These are phyloP conservation scores for Tricholomella constricta DNA, from an alignment of 768 basidiomycete species.

Conservation along the genomic window DNA sequence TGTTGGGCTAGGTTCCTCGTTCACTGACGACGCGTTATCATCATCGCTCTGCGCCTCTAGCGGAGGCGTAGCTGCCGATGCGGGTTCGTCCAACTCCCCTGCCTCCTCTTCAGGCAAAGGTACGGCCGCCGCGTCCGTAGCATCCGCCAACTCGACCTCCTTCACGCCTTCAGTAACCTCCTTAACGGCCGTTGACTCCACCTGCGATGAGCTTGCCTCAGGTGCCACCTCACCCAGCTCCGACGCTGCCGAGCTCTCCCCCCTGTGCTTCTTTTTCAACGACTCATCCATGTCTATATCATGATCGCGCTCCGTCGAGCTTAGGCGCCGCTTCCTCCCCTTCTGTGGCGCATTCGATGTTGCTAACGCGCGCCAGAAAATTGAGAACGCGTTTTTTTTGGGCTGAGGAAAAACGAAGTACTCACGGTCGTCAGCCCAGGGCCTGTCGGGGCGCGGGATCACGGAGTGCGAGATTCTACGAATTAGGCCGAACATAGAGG, in stretches of 20 bases:
- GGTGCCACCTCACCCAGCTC: conserved; percentile 20
- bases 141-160: too few relatives aligned
- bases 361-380: conserved; percentile 41
- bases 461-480: conserved; percentile 72
- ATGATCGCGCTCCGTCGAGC: conserved; percentile 46
- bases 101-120: conserved; percentile 41
- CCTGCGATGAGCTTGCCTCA: conserved; percentile 29
- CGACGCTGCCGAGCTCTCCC: conserved; percentile 37
- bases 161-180: conserved; percentile 73
- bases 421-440: conserved; percentile 80
- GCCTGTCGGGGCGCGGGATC: conserved; percentile 70
- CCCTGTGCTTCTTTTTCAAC: conserved; percentile 47
- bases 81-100: conserved; percentile 39
- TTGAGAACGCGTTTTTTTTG: conserved; percentile 27
- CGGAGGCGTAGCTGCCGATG: conserved; percentile 23
- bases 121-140: conserved; percentile 34
- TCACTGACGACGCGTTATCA: conserved; percentile 12
- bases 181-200: conserved; percentile 58
- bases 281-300: conserved; percentile 40
- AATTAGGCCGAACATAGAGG: conserved; percentile 67
- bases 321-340: conserved; percentile 66
- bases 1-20: conserved; percentile 2
- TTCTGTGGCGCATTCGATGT: conserved; percentile 75
- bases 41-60: conserved; percentile 13
- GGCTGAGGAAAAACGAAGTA: conserved; percentile 18